Evolutionary conservation across 495 filamentous ascomycete species (phyloP).

Genomic region (Aspergillus sparsus): DNA sequence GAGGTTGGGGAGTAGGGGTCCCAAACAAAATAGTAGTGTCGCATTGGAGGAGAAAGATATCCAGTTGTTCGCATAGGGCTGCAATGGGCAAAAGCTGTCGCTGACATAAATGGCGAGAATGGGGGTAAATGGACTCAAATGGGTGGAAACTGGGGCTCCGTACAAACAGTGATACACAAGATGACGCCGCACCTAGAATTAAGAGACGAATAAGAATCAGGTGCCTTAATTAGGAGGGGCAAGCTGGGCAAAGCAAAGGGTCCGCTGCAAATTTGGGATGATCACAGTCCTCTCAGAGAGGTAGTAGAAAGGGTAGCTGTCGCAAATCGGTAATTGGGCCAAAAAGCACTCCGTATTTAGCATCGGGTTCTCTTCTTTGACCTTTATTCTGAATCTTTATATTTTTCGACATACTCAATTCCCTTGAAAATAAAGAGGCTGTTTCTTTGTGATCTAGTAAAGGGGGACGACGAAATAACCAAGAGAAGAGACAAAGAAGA

Average conservation of each 20-base stretch:
- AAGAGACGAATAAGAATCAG: conserved; percentile 35
- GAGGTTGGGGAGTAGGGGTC: background rate
- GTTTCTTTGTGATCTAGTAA: background rate
- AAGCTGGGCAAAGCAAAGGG: background rate
- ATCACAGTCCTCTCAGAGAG: background rate
- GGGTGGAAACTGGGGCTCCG: conserved; percentile 25
- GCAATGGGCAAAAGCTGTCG: conserved; percentile 9
- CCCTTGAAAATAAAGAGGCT: background rate
- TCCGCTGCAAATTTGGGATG: background rate
- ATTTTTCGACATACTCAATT: background rate
- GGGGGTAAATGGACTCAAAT: conserved; percentile 4
- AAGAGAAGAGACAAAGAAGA: background rate
- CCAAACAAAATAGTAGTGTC: background rate
- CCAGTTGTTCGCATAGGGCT: background rate
- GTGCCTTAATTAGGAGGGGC: background rate
- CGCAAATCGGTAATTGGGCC: background rate
- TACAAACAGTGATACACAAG: conserved; percentile 65
- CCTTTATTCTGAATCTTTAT: background rate
- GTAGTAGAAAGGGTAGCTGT: background rate
- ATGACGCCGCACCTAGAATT: conserved; percentile 64
- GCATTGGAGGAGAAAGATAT: conserved; percentile 6
- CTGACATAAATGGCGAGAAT: background rate
- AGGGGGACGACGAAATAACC: background rate
- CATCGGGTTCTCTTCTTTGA: background rate
- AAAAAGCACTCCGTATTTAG: background rate